Evolutionary conservation across 1,284 basidiomycete genomes (phyloP).

Genomic region (Pseudozyma thailandica): DNA sequence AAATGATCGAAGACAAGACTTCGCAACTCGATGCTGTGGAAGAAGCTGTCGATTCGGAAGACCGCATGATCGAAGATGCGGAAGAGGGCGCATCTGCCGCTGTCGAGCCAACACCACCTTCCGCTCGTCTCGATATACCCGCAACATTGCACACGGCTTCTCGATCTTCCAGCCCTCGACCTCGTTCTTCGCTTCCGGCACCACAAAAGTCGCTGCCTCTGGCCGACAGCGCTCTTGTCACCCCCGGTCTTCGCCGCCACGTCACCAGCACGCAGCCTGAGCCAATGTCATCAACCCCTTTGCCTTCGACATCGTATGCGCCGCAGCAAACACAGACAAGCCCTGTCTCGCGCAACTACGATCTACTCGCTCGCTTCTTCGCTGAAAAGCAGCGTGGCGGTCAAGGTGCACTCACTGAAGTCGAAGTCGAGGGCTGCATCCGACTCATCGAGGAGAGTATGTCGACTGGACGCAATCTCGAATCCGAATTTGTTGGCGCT

Average conservation of each 20-base stretch:
- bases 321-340: constrained; percentile 36
- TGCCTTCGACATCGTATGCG: constrained; percentile 16
- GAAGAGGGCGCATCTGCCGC: constrained; percentile 16
- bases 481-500: constrained; percentile 27
- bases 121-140: constrained; percentile 2
- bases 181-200: constrained; percentile 17
- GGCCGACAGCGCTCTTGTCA: constrained; percentile 34
- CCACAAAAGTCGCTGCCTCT: constrained; percentile 23
- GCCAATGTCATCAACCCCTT: constrained; percentile 7
- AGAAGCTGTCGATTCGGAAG: constrained; percentile 18
- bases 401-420: constrained; percentile 46
- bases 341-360: constrained; percentile 56
- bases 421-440: constrained; percentile 57
- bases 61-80: constrained; percentile 41
- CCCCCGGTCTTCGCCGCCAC: constrained; percentile 42
- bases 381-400: constrained; percentile 52
- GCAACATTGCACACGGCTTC: neutral
- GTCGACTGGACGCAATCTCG: constrained; percentile 39
- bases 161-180: constrained; percentile 19
- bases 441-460: constrained; percentile 55
- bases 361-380: constrained; percentile 57
- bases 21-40: constrained; percentile 4
- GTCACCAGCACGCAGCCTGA: constrained; percentile 3
- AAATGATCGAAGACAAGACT: neutral
- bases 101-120: neutral